These are phyloP conservation scores for Monilinia vaccinii-corymbosi DNA, from an alignment of 2,329 filamentous ascomycete species.

Conservation along the genomic window DNA sequence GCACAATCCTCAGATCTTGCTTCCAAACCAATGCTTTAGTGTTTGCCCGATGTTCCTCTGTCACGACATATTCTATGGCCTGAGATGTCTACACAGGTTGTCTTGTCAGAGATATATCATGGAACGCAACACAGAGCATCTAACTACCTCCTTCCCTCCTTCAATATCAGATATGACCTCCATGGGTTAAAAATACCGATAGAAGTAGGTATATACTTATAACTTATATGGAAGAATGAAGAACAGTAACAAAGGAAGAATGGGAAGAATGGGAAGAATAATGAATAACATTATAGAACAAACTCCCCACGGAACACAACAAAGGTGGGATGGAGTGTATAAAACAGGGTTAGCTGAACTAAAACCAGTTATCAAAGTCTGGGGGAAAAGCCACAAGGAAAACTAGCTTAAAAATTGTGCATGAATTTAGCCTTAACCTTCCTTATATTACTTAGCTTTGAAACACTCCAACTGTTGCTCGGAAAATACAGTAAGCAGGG, in stretches of 20 bases:
- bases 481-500: too few relatives aligned
- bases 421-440: neutral
- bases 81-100: neutral
- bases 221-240: neutral
- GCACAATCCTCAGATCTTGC: constrained; percentile 55
- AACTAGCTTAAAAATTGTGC: neutral
- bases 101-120: neutral
- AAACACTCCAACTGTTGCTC: too few relatives aligned
- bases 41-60: constrained; percentile 7
- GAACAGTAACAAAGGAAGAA: neutral
- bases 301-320: neutral
- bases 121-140: neutral
- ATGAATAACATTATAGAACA: neutral
- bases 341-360: neutral
- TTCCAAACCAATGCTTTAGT: constrained; percentile 41
- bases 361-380: neutral
- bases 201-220: neutral
- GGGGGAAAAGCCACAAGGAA: constrained; percentile 1
- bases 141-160: neutral
- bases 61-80: neutral
- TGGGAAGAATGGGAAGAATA: too few relatives aligned
- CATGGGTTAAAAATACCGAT: neutral
- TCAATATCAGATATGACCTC: neutral
- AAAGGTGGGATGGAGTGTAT: neutral
- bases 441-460: neutral